Base-by-base conservation (phyloP, 2,329 filamentous ascomycete species). In the Paecilomyces sp. region DNA sequence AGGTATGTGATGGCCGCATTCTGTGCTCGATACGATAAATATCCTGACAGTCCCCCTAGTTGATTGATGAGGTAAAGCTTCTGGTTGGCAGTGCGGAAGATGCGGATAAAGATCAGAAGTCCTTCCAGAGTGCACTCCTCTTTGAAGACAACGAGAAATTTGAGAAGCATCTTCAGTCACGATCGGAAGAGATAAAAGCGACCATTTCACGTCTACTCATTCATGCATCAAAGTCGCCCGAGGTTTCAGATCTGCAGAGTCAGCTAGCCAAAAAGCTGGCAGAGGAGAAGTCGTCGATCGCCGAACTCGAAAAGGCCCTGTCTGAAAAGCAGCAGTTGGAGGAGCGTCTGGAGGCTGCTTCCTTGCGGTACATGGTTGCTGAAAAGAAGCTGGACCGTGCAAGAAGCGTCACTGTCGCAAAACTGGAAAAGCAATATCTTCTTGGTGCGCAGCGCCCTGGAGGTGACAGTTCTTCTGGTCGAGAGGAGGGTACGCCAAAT, bases 331-430 rank as follows among this genome's bases (percentile, higher is more conserved):
- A 95, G 58, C 87, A 90, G 66, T 81, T 96, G 3, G 91, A 91
- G 54, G 90, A 94, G 68, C 89, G 93, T 63, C 81, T 97, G 22
- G 93, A 97, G 71, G 88, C 86, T 34, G 94, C 93, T 15, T 96
- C 92, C 4, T 81, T 96, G 61, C 86, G 94, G 64, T 97, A 96
- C 70, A 91, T 97, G 79, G 90, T 95, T 66, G 94, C 94, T 0
- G 94, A 99, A 74, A 95, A 96, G 79, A 94, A 92, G 72, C 81
- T 97, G 57, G 94, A 99, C 72, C 86, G 94, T 52, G 85, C 89
- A 25, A 93, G 91, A 75, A 99, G 94, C 71, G 79, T 87, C 15
- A 92, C 96, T 60, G 92, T 97, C 1, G 90, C 92, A 62, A 96
- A 96, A 72, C 77, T 99, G 61, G 94, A 97, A 73, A 89, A 91